Base-by-base conservation (phyloP, 164 flowering plant species). In the Warburgia ugandensis region DNA sequence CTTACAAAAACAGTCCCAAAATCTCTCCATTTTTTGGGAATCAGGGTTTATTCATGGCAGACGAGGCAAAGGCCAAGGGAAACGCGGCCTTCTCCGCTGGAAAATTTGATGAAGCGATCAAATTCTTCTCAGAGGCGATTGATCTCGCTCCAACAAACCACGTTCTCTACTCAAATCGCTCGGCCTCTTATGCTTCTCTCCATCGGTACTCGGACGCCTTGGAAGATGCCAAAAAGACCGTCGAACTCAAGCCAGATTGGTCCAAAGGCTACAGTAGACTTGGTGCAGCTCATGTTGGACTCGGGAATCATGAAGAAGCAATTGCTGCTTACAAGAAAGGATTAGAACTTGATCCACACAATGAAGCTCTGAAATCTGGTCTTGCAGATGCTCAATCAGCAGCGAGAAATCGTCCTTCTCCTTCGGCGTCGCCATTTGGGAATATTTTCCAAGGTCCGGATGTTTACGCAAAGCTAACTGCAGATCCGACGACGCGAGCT, bases 31-130 rank as follows among this genome's bases (percentile, higher is more conserved):
- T n/a, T n/a, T n/a, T n/a, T n/a, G n/a, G n/a, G n/a, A n/a, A n/a
- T n/a, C n/a, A n/a, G n/a, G n/a, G n/a, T 4, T 25, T 29, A 6
- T 20, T 36, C 26, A 67, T 83, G 90, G 97, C 99, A 26, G 99
- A 94, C 41, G 97, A 84, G 74, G 94, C 97, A 25, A 94, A 94
- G 73, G 85, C 99, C 57, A 84, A 81, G 62, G 99, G 99, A 23
- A 94, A 94, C 83, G 84, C 96, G 0, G 97, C 97, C 29, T 94
- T 94, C 78, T 64, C 97, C 27, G 50, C 92, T 55, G 88, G 88
- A 2, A 71, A 75, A 21, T 94, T 54, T 68, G 13, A 59, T 4
- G 68, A 75, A 46, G 96, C 99, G 45, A 56, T 89, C 37, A 53
- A 55, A 13, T 85, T 76, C 76, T 94, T 89, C 73, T 50, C 92